Evolutionary conservation across 2,329 filamentous ascomycete species (phyloP), one percentile per base, ranked within the genome.

Genomic region (Penicillium janthinellum): DNA sequence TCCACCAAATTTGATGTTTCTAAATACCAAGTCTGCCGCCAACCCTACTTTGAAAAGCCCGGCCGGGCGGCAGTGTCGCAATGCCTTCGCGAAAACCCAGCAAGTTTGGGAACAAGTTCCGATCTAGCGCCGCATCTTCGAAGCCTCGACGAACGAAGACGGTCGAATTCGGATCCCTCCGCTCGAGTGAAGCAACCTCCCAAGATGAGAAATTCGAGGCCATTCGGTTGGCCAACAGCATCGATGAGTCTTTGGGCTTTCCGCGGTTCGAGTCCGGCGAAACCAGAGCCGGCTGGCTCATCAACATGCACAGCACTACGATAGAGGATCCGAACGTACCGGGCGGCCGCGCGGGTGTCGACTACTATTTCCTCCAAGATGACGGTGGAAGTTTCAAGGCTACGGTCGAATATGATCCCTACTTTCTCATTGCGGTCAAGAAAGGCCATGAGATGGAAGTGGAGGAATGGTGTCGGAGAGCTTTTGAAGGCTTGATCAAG

Each of bases 161-260:
- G 4, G 90, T 98, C 66, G 88, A 94, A 58, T 87, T 91, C 37
- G 88, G 89, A 7, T 86, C 88, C 28, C 80, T 90, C 51, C 84
- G 90, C 45, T 86, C 90, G 57, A 88, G 87, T 56, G 96, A 99
- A 81, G 89, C 86, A 54, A 98, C 92, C 0, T 96, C 93, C 7
- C 88, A 91, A 70, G 92, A 96, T 82, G 95, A 99, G 78, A 96
- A 92, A 77, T 87, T 91, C 78, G 93, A 99, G 78, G 88, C 92
- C 39, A 89, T 88, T 49, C 87, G 88, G 57, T 85, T 96, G 54
- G 92, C 92, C 35, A 87, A 96, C 78, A 86, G 84, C 70, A 97
- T 99, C 73, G 96, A 99, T 80, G 95, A 98, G 80, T 84, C 86
- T 63, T 95, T 98, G 88, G 96, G 95, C 55, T 99, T 99, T 75